Evolutionary conservation across 768 basidiomycete genomes (phyloP).

Genomic region (Rhizopogon roseolus): DNA sequence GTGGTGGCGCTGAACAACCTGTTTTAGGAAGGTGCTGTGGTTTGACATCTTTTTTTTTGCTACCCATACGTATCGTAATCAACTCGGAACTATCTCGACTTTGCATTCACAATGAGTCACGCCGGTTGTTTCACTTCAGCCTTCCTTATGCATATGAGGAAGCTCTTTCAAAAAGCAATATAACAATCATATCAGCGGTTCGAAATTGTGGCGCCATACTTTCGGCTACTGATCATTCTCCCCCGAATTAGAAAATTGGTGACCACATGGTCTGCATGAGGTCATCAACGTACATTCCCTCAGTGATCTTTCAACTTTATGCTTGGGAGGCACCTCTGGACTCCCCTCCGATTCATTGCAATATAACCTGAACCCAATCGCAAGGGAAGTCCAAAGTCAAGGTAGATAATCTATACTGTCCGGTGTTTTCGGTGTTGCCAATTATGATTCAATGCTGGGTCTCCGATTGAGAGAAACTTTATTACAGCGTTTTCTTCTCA

Average conservation of each 20-base stretch:
- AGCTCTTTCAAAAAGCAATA: not conserved
- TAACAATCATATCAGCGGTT: not conserved
- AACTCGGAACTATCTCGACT: no score
- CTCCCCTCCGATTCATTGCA: not conserved
- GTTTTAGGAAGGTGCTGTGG: conserved; percentile 29
- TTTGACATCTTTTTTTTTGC: not conserved
- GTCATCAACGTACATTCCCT: not conserved
- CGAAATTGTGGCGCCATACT: not conserved
- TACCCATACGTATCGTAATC: no score
- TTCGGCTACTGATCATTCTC: not conserved
- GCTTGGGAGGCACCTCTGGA: not conserved
- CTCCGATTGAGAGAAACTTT: not conserved
- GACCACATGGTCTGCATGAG: not conserved
- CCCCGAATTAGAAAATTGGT: not conserved
- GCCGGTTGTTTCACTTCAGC: not conserved
- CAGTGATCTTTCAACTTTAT: not conserved
- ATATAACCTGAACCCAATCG: conserved; percentile 1
- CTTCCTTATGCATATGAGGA: not conserved
- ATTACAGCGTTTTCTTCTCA: not conserved
- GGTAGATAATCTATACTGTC: not conserved
- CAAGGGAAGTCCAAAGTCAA: conserved; percentile 3
- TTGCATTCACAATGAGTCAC: not conserved
- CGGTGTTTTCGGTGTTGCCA: conserved; percentile 18
- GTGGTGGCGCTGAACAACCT: conserved; percentile 5
- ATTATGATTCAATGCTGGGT: conserved; percentile 1